Conservation (phyloP, 768 basidiomycete species). For the Trametes punicea region DNA sequence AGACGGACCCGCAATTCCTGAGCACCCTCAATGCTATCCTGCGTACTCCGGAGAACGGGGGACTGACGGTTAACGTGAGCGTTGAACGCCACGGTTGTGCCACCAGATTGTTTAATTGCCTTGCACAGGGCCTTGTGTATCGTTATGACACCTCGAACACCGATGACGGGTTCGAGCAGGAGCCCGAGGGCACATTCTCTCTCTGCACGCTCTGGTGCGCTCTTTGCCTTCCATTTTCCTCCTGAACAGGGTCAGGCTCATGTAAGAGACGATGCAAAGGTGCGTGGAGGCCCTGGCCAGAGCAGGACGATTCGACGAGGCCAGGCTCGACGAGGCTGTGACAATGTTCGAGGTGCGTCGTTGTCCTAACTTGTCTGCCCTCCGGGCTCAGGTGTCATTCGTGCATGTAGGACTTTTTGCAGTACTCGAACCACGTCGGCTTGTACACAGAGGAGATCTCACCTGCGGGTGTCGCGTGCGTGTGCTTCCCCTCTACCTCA, state of each 20-base stretch:
- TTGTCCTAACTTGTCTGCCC: no score
- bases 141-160: slow-evolving; percentile 85
- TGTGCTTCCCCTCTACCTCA: no score
- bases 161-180: slow-evolving; percentile 92
- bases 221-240: no score
- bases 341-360: slow-evolving; percentile 85
- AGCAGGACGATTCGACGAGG: slow-evolving; percentile 73
- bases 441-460: no score
- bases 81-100: slow-evolving; percentile 10
- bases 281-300: slow-evolving; percentile 87
- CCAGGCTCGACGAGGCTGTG: slow-evolving; percentile 63
- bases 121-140: slow-evolving; percentile 70
- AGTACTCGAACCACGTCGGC: no score
- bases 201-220: slow-evolving; percentile 76
- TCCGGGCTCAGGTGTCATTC: no score
- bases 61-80: slow-evolving; percentile 83
- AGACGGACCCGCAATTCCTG: slow-evolving; percentile 88
- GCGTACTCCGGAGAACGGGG: slow-evolving; percentile 85
- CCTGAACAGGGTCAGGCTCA: no score
- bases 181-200: slow-evolving; percentile 94
- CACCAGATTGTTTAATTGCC: not conserved
- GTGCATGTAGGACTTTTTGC: no score
- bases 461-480: no score
- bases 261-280: slow-evolving; percentile 37
- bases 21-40: slow-evolving; percentile 81